Evolutionary conservation across 257 asterid species (phyloP).

Genomic region (Schizonepeta tenuifolia): DNA sequence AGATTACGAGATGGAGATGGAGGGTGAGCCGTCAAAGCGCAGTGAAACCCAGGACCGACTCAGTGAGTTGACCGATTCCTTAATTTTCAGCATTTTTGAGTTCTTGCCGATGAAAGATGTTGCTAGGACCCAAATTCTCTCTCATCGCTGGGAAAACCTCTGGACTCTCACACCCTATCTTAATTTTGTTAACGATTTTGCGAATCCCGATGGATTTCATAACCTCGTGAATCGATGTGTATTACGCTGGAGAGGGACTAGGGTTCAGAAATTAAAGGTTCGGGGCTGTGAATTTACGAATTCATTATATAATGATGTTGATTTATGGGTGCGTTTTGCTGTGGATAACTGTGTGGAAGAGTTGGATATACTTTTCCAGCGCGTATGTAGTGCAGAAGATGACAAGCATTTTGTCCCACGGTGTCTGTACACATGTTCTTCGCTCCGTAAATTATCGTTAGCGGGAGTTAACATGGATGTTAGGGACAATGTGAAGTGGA

Average conservation of each 20-base stretch:
- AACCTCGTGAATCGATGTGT: too few species aligned
- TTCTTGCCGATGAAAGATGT: background rate
- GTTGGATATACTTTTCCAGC: too few species aligned
- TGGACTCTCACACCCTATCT: background rate
- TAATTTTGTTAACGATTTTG: too few species aligned
- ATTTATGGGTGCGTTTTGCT: background rate
- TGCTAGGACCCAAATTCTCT: background rate
- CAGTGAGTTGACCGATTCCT: background rate
- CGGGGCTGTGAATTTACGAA: too few species aligned
- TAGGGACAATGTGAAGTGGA: background rate
- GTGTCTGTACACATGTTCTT: background rate
- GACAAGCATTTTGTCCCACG: background rate
- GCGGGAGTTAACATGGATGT: background rate
- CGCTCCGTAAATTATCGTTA: background rate
- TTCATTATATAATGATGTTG: background rate
- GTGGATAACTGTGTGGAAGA: background rate
- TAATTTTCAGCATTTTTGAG: background rate
- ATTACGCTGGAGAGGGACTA: too few species aligned
- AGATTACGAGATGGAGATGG: background rate
- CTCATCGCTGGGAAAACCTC: background rate
- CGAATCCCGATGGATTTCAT: too few species aligned
- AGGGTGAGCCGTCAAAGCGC: too few species aligned
- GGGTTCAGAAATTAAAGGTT: too few species aligned
- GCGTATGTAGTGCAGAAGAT: background rate
- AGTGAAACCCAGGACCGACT: background rate